A percentile compares a stretch with the other conserved stretches of the same genome.
phyloP scores from a whole-genome alignment of 1,284 basidiomycete genomes.

The Ganoderma meredithae region DNA sequence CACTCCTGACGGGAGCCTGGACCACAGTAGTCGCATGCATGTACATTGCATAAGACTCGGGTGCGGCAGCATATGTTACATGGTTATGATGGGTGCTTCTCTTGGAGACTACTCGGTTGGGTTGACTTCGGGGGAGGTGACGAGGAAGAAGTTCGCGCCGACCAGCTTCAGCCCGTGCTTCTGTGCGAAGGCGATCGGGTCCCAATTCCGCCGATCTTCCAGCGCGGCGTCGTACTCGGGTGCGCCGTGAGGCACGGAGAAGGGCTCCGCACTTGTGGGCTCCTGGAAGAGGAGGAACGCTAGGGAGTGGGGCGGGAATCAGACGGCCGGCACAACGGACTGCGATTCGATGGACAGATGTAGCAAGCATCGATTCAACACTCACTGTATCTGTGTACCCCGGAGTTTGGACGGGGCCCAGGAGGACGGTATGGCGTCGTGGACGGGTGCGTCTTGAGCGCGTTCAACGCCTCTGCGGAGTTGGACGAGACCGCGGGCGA shows the following conservation, averaged over 20 bases:
- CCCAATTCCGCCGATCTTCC: slow-evolving; percentile 62
- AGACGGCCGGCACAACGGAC: too few relatives aligned
- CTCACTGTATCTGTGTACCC: slow-evolving; percentile 66
- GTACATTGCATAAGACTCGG: too few relatives aligned
- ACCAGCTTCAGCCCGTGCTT: slow-evolving; percentile 62
- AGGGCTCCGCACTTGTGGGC: slow-evolving; percentile 46
- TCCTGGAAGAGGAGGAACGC: slow-evolving; percentile 71
- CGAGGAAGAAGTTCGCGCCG: slow-evolving; percentile 62
- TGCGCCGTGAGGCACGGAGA: slow-evolving; percentile 53
- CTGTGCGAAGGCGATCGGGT: slow-evolving; percentile 59
- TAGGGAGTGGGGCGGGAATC: slow-evolving; percentile 28
- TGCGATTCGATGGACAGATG: neutral
- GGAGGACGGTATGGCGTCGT: slow-evolving; percentile 67
- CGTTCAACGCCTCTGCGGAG: slow-evolving; percentile 45
- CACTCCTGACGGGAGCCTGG: too few relatives aligned
- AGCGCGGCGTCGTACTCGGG: slow-evolving; percentile 54
- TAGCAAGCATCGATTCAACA: slow-evolving; percentile 1
- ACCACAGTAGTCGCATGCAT: too few relatives aligned
- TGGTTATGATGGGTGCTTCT: neutral
- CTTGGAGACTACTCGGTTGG: neutral
- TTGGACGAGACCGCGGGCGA: slow-evolving; percentile 47
- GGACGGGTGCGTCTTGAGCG: slow-evolving; percentile 54
- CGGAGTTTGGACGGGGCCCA: slow-evolving; percentile 61
- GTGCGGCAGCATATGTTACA: too few relatives aligned
- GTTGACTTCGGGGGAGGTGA: slow-evolving; percentile 21